A percentile compares a stretch with the other conserved stretches of the same genome.
Conservation (phyloP, 345 rosid species). For the Microthlaspi erraticum region DNA sequence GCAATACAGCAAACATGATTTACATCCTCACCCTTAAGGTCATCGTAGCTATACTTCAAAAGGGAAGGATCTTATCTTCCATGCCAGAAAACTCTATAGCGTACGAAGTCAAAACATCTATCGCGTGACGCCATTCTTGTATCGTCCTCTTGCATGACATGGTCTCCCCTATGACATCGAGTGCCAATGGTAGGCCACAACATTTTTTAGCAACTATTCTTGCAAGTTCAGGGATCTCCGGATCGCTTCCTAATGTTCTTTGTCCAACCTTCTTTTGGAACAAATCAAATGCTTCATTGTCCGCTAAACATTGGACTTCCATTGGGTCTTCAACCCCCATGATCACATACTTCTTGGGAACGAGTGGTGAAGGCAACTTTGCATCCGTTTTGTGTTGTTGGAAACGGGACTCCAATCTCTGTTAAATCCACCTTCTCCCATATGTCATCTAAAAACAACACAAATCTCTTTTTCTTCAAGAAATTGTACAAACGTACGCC, state of each 20-base stretch:
- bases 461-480: slow-evolving; percentile 21
- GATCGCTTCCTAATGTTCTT: neutral
- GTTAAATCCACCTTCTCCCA: slow-evolving; percentile 34
- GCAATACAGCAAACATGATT: slow-evolving; percentile 48
- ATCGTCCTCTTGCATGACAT: slow-evolving; percentile 39
- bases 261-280: slow-evolving; percentile 28
- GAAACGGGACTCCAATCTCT: slow-evolving; percentile 22
- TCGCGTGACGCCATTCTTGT: slow-evolving; percentile 45
- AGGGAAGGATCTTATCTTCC: slow-evolving; percentile 40
- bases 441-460: slow-evolving; percentile 39
- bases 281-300: slow-evolving; percentile 21
- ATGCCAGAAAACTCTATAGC: slow-evolving; percentile 15
- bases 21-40: neutral
- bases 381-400: neutral
- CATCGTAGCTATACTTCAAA: slow-evolving; percentile 49
- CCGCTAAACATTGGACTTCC: slow-evolving; percentile 25
- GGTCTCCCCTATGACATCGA: slow-evolving; percentile 44
- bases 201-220: slow-evolving; percentile 42
- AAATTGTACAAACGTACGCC: neutral
- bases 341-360: slow-evolving; percentile 15
- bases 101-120: slow-evolving; percentile 30
- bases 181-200: slow-evolving; percentile 51
- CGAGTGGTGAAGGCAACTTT: slow-evolving; percentile 37
- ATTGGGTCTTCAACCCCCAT: neutral
- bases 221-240: slow-evolving; percentile 35